A percentile compares a stretch with the other conserved stretches of the same genome.
Evolutionary conservation across 2,329 filamentous ascomycete genomes (phyloP).

Genomic region (Whalleya microplaca): DNA sequence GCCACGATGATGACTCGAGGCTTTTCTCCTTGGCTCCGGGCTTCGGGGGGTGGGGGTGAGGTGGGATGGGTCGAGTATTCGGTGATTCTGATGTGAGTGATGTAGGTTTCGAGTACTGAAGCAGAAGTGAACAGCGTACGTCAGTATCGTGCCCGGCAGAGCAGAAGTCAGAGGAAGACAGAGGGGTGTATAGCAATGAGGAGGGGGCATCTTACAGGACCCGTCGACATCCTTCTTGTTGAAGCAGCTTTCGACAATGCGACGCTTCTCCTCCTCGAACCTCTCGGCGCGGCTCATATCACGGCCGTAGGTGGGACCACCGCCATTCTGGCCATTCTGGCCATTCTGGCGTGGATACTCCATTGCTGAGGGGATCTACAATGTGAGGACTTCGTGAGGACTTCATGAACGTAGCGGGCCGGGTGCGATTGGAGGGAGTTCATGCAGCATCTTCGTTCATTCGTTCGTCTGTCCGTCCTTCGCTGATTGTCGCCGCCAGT

Average conservation of each 20-base stretch:
- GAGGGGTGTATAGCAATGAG: constrained; percentile 11
- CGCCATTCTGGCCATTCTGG: no score
- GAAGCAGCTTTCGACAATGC: constrained; percentile 95
- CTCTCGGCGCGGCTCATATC: constrained; percentile 67
- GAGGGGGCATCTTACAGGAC: constrained; percentile 64
- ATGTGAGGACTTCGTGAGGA: constrained; percentile 13
- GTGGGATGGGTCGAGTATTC: constrained; percentile 87
- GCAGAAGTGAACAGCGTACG: constrained; percentile 18
- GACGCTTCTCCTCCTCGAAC: constrained; percentile 95
- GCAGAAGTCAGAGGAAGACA: not conserved
- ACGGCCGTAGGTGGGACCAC: constrained; percentile 39
- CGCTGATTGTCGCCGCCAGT: not conserved
- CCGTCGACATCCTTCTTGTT: constrained; percentile 86
- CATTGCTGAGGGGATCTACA: constrained; percentile 28
- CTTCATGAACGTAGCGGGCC: constrained; percentile 36
- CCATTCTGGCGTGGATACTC: constrained; percentile 36
- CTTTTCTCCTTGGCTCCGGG: constrained; percentile 78
- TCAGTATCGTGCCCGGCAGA: constrained; percentile 10
- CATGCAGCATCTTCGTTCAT: constrained; percentile 36
- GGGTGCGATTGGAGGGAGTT: constrained; percentile 27
- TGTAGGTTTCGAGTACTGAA: constrained; percentile 92
- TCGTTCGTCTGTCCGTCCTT: constrained; percentile 5
- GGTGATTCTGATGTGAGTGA: constrained; percentile 90
- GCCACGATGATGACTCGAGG: constrained; percentile 89
- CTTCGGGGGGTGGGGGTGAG: constrained; percentile 78